These are phyloP conservation scores for Boletus barrowsii DNA, from an alignment of 768 basidiomycete species.

Conservation along the genomic window DNA sequence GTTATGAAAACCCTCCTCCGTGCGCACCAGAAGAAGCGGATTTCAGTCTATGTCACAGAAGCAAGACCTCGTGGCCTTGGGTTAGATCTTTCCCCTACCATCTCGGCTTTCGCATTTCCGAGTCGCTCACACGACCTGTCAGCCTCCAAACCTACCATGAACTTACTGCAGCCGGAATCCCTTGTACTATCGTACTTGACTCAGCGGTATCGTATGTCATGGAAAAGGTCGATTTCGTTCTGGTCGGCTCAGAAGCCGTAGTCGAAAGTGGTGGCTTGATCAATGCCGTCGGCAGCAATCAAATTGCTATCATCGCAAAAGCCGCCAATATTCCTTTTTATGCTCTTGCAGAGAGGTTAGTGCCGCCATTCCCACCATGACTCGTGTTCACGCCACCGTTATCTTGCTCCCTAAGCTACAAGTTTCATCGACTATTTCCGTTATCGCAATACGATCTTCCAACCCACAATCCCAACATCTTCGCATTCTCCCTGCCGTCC, in stretches of 20 bases:
- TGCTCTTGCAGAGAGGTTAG: constrained; percentile 85
- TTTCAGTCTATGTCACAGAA: constrained; percentile 98
- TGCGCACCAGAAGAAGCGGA: constrained; percentile 88
- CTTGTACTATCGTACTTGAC: constrained; percentile 92
- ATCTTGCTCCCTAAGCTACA: constrained; percentile 62
- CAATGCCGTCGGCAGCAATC: constrained; percentile 92
- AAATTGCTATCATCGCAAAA: constrained; percentile 95
- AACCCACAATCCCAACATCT: constrained; percentile 70
- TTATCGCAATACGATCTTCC: constrained; percentile 88
- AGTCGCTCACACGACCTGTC: constrained; percentile 10
- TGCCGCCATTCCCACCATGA: constrained; percentile 19
- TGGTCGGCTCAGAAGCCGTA: constrained; percentile 97
- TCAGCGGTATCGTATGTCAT: constrained; percentile 96
- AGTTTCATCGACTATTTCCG: constrained; percentile 95
- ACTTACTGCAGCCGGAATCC: constrained; percentile 86
- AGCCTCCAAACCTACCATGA: constrained; percentile 91
- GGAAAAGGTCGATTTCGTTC: constrained; percentile 92
- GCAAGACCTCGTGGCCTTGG: constrained; percentile 86
- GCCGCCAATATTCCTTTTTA: constrained; percentile 95
- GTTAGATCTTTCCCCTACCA: constrained; percentile 42
- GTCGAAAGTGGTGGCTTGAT: constrained; percentile 94
- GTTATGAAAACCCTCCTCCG: constrained; percentile 90
- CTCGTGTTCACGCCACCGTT: constrained; percentile 21
- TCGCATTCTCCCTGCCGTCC: constrained; percentile 57
- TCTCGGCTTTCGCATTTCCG: constrained; percentile 3